Percentiles rank a stretch among this genome's conserved stretches.
Evolutionary conservation across 2,329 filamentous ascomycete genomes (phyloP).

Genomic region (Colletotrichum sp.): DNA sequence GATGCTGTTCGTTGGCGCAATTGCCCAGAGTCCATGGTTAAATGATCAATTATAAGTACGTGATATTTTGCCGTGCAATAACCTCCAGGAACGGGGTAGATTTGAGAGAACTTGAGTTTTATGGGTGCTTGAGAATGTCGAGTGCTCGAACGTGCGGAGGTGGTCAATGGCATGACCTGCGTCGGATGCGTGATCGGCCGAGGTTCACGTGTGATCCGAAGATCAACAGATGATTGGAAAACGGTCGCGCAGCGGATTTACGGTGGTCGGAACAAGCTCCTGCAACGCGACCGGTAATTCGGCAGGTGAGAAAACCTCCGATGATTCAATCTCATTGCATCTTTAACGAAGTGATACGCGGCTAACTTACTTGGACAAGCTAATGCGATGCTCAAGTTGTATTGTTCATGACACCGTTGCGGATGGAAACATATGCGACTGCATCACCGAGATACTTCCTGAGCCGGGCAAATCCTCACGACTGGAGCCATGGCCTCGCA

Average conservation of each 20-base stretch:
- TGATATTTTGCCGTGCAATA: not conserved
- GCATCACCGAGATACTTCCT: too few species aligned
- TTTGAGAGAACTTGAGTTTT: not conserved
- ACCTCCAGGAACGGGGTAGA: rapidly evolving
- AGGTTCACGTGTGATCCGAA: not conserved
- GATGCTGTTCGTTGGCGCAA: not conserved
- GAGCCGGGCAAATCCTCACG: too few species aligned
- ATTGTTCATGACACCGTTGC: too few species aligned
- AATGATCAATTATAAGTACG: not conserved
- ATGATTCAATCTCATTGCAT: too few species aligned
- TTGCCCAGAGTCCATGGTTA: not conserved
- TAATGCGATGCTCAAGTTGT: too few species aligned
- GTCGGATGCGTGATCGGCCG: not conserved
- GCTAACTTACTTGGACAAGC: too few species aligned
- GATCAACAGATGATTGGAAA: not conserved
- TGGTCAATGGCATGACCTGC: not conserved
- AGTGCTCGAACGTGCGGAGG: not conserved
- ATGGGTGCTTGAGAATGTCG: not conserved
- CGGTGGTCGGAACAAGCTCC: not conserved
- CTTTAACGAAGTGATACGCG: too few species aligned
- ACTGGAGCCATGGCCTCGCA: too few species aligned
- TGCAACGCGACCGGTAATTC: rapidly evolving
- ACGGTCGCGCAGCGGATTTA: not conserved
- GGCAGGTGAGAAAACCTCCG: not conserved
- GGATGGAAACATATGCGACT: too few species aligned